A percentile compares a stretch with the other conserved stretches of the same genome.
These are phyloP conservation scores for Geotrichum australiense DNA, from an alignment of 1,139 yeast species.

Conservation along the genomic window DNA sequence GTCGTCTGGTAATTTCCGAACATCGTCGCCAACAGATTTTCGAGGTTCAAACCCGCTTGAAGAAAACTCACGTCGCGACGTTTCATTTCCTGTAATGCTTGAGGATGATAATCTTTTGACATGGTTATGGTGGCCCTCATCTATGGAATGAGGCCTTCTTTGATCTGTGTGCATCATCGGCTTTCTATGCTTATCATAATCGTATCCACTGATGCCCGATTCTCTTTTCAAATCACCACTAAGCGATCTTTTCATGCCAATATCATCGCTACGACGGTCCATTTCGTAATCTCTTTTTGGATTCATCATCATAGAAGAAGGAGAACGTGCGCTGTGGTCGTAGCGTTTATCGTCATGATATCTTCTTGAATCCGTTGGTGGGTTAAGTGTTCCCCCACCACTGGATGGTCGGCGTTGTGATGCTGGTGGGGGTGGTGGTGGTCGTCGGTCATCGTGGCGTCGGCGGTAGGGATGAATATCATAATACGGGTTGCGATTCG, in stretches of 20 bases:
- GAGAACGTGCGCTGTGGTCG: neutral
- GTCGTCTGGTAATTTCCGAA: no score
- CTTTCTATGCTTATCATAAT: constrained; percentile 8
- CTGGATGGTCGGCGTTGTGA: neutral
- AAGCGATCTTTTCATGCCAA: neutral
- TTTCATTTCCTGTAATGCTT: no score
- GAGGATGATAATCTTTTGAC: no score
- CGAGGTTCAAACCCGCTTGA: no score
- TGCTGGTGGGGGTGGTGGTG: neutral
- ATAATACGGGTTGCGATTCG: constrained; percentile 4
- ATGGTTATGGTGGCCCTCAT: no score
- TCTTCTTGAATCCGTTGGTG: constrained; percentile 9
- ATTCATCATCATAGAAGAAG: neutral
- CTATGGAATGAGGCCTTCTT: no score
- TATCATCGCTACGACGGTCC: neutral
- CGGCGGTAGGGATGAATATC: constrained; percentile 3
- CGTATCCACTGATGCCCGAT: neutral
- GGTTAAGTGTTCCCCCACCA: neutral
- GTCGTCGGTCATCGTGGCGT: neutral
- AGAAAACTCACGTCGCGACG: no score
- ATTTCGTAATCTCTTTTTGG: neutral
- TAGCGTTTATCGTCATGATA: constrained; percentile 9
- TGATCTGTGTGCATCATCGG: neutral
- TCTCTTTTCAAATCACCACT: neutral
- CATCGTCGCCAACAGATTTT: no score